A percentile compares a stretch with the other conserved stretches of the same genome.
Evolutionary conservation across 768 basidiomycete species (phyloP).

Genomic region (Calocera cornea): DNA sequence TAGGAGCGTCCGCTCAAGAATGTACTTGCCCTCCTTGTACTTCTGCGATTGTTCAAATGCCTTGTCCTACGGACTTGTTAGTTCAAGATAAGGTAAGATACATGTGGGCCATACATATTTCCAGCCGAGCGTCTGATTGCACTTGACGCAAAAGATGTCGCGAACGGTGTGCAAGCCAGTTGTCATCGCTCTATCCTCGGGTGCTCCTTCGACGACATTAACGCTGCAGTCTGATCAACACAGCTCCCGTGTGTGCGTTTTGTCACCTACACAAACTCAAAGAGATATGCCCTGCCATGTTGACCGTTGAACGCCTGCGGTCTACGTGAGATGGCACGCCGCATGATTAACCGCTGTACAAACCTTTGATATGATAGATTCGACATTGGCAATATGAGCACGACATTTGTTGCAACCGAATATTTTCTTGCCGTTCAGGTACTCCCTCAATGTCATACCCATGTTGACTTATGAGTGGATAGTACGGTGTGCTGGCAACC

Average conservation of each 20-base stretch:
- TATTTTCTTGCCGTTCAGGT: constrained; percentile 71
- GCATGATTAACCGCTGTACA: constrained; percentile 19
- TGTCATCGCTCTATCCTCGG: constrained; percentile 88
- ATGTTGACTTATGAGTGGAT: constrained; percentile 28
- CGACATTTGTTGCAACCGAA: constrained; percentile 78
- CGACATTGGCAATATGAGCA: constrained; percentile 83
- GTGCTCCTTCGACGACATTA: constrained; percentile 80
- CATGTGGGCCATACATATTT: constrained; percentile 66
- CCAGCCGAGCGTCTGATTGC: constrained; percentile 79
- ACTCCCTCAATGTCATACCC: constrained; percentile 84
- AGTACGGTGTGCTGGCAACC: background rate
- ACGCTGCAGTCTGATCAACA: constrained; percentile 40
- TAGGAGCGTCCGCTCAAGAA: constrained; percentile 86
- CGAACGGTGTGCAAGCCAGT: constrained; percentile 93
- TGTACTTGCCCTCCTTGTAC: constrained; percentile 98
- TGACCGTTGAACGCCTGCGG: constrained; percentile 89
- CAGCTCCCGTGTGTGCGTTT: background rate
- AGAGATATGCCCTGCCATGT: constrained; percentile 88
- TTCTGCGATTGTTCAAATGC: constrained; percentile 84
- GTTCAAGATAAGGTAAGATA: background rate
- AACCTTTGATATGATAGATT: constrained; percentile 82
- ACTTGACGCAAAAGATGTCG: constrained; percentile 89
- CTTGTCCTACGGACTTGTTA: constrained; percentile 50
- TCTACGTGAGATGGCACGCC: background rate
- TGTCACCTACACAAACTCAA: constrained; percentile 75